A percentile compares a stretch with the other conserved stretches of the same genome.
These are phyloP conservation scores for Xylaria arbuscula DNA, from an alignment of 2,329 filamentous ascomycete genomes.

Conservation along the genomic window DNA sequence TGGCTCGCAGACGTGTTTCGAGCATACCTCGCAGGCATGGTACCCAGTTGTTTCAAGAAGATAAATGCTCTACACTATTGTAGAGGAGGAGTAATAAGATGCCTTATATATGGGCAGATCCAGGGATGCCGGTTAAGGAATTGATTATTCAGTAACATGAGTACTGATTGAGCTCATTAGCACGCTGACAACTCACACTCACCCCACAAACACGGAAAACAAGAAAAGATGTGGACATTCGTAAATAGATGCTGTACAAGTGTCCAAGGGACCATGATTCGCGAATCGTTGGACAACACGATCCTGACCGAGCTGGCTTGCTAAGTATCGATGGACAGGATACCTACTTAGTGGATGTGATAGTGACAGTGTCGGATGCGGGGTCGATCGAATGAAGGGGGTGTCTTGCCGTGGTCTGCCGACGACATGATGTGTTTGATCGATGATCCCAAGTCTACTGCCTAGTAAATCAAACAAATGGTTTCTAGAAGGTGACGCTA, in stretches of 20 bases:
- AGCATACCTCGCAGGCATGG: neutral
- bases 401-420: constrained; percentile 25
- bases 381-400: constrained; percentile 27
- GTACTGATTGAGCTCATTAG: neutral
- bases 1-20: constrained; percentile 19
- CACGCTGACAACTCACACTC: constrained; percentile 1
- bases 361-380: constrained; percentile 24
- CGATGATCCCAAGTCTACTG: constrained; percentile 11
- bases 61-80: neutral
- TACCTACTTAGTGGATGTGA: neutral
- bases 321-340: neutral
- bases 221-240: neutral
- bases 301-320: neutral
- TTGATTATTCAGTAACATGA: neutral
- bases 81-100: constrained; percentile 4
- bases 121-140: neutral
- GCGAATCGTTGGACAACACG: neutral
- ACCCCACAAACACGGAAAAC: neutral
- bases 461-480: constrained; percentile 32
- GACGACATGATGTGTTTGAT: constrained; percentile 28
- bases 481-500: neutral
- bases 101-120: neutral
- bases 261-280: neutral
- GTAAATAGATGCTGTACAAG: neutral
- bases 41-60: constrained; percentile 25